Conservation (phyloP, 116 monocot species). For the Dioscorea cayenensis region DNA sequence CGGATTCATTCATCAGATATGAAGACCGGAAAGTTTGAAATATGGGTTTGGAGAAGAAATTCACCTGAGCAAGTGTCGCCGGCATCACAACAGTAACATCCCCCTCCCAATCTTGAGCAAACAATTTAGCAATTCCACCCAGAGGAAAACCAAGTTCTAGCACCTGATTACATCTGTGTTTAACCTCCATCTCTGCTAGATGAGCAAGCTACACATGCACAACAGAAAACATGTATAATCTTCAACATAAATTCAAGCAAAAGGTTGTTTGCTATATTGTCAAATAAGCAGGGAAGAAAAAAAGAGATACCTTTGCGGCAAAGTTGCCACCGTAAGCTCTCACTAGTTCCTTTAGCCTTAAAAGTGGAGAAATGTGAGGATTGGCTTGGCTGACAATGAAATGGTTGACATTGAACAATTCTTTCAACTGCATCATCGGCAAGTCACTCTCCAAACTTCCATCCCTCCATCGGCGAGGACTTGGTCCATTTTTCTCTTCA, state of each 20-base stretch:
- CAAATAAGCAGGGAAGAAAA: not conserved
- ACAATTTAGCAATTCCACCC: constrained; percentile 77
- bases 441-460: constrained; percentile 95
- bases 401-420: constrained; percentile 96
- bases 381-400: constrained; percentile 98
- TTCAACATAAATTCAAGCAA: not conserved
- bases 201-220: constrained; percentile 63
- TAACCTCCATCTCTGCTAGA: constrained; percentile 87
- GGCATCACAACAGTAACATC: constrained; percentile 96
- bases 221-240: not conserved
- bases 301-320: constrained; percentile 67
- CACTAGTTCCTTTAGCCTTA: constrained; percentile 80
- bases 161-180: constrained; percentile 93
- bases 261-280: not conserved
- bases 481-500: constrained; percentile 25
- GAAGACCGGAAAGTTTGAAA: not conserved
- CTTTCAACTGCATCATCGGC: constrained; percentile 89
- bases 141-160: constrained; percentile 87
- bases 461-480: constrained; percentile 80
- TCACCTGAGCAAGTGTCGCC: constrained; percentile 81
- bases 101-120: constrained; percentile 98
- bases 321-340: constrained; percentile 79
- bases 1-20: not conserved
- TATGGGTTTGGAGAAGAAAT: not conserved
- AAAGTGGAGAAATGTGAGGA: constrained; percentile 80